These are phyloP conservation scores for Cyathus striatus DNA, from an alignment of 768 basidiomycete genomes.

Conservation along the genomic window DNA sequence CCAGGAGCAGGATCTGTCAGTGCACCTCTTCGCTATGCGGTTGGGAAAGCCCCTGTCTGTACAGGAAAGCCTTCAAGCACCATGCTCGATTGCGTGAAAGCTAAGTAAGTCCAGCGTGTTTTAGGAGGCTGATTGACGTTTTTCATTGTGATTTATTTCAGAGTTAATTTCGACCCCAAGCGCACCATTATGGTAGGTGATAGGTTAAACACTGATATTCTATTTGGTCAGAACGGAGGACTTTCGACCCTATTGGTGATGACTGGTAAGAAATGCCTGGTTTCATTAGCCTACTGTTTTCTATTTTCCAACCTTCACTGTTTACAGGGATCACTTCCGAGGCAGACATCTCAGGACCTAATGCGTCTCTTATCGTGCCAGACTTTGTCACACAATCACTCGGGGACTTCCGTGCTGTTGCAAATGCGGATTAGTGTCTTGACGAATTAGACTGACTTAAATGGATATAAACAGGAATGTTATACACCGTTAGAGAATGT, in stretches of 20 bases:
- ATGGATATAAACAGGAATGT: background rate
- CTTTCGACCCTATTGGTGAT: constrained; percentile 86
- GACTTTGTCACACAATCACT: constrained; percentile 78
- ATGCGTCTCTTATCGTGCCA: constrained; percentile 69
- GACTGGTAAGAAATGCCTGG: constrained; percentile 53
- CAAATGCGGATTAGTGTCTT: constrained; percentile 11
- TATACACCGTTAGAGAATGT: background rate
- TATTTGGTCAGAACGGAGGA: constrained; percentile 86
- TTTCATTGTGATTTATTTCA: constrained; percentile 21
- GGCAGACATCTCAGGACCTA: constrained; percentile 66
- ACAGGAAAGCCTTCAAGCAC: constrained; percentile 89
- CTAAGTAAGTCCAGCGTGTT: constrained; percentile 30
- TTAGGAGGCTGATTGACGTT: constrained; percentile 7
- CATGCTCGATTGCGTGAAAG: constrained; percentile 91
- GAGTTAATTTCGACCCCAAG: constrained; percentile 81
- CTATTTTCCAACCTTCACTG: constrained; percentile 4
- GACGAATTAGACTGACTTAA: background rate
- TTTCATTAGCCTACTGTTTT: constrained; percentile 3
- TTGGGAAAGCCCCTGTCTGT: constrained; percentile 64
- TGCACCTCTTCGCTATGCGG: constrained; percentile 73
- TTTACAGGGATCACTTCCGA: constrained; percentile 70
- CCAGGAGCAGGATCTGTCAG: constrained; percentile 86
- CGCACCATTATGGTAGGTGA: constrained; percentile 96
- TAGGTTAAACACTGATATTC: constrained; percentile 91
- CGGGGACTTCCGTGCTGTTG: constrained; percentile 63